A percentile compares a stretch with the other conserved stretches of the same genome.
Evolutionary conservation across 2,329 filamentous ascomycete genomes (phyloP).

Genomic region (Neonectria magnoliae): DNA sequence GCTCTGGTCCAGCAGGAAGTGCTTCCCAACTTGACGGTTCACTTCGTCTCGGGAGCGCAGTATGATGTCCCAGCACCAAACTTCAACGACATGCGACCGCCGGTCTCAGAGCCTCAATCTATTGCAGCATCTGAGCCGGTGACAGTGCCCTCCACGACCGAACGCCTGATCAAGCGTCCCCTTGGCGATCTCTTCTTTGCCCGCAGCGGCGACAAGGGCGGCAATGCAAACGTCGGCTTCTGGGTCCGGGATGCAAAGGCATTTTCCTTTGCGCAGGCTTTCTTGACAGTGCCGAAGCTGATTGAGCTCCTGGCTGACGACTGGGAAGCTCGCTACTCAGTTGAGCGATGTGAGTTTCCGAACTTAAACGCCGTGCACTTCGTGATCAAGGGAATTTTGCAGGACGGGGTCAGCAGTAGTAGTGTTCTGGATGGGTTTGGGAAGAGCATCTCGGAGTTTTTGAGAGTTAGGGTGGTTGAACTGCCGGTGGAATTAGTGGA

Average conservation of each 20-base stretch:
- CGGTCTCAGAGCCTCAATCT: neutral
- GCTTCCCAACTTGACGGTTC: conserved; percentile 32
- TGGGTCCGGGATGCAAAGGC: conserved; percentile 50
- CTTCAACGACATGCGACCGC: neutral
- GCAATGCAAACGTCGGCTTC: conserved; percentile 49
- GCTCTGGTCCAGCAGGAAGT: conserved; percentile 25
- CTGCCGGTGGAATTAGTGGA: conserved; percentile 39
- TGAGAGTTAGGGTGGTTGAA: conserved; percentile 47
- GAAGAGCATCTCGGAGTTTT: conserved; percentile 63
- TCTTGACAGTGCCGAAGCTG: conserved; percentile 51
- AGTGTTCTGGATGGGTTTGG: conserved; percentile 59
- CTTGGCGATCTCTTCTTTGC: conserved; percentile 46
- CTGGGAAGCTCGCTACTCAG: conserved; percentile 50
- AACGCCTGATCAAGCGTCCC: conserved; percentile 29
- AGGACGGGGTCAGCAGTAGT: conserved; percentile 58
- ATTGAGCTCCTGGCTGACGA: conserved; percentile 55
- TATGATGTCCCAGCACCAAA: neutral
- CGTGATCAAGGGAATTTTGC: conserved; percentile 56
- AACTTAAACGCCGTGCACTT: conserved; percentile 56
- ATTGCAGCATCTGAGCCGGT: neutral
- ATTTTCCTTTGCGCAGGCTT: conserved; percentile 52
- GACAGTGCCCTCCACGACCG: neutral
- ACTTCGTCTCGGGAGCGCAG: conserved; percentile 32
- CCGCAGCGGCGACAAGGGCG: conserved; percentile 48
- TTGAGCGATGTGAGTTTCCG: conserved; percentile 59